Conservation (phyloP, 2,329 filamentous ascomycete genomes). For the Fusarium brevicatenulatum region DNA sequence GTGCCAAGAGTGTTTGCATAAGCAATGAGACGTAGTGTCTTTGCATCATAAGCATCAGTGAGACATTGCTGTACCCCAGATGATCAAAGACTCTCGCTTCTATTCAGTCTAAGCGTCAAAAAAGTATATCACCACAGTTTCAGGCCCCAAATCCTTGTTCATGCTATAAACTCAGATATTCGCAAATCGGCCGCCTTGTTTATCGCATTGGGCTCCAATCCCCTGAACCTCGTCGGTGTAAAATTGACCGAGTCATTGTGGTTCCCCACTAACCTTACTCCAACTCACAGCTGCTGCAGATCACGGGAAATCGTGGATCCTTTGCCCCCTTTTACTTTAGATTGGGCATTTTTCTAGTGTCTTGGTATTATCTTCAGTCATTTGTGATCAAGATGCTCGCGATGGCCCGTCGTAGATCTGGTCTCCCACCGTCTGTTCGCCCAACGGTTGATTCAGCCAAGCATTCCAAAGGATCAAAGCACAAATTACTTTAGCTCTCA, state of each 20-base stretch:
- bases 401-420: not conserved
- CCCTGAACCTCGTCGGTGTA: slow-evolving; percentile 1
- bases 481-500: too few species aligned
- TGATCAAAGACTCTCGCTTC: not conserved
- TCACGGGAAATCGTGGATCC: not conserved
- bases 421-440: not conserved
- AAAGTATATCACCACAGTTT: not conserved
- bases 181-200: not conserved
- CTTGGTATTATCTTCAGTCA: not conserved
- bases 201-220: not conserved
- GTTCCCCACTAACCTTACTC: not conserved
- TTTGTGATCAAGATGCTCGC: slow-evolving; percentile 1
- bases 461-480: not conserved
- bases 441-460: not conserved
- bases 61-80: not conserved
- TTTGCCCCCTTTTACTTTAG: not conserved
- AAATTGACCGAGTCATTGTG: slow-evolving; percentile 8
- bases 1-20: not conserved
- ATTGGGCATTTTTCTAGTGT: not conserved
- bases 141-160: not conserved
- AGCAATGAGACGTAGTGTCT: not conserved
- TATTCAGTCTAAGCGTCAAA: not conserved
- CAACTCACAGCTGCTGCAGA: not conserved
- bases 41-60: not conserved
- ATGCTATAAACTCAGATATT: not conserved